phyloP scores from a whole-genome alignment of 257 asterid species.

The Plantago ovata region DNA sequence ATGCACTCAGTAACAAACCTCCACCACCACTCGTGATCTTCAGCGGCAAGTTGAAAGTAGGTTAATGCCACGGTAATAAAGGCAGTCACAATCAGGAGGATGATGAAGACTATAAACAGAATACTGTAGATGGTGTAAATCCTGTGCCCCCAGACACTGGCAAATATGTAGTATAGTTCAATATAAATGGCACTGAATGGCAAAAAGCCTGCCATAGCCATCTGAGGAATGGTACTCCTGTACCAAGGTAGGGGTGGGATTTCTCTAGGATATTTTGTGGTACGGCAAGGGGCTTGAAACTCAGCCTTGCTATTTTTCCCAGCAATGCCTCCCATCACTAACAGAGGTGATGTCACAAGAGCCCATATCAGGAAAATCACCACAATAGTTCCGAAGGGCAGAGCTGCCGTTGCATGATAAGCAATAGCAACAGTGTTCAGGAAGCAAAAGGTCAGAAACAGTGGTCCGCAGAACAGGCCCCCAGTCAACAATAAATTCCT shows the following conservation, averaged over 20 bases:
- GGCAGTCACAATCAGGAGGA: slow-evolving; percentile 82
- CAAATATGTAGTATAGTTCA: slow-evolving; percentile 87
- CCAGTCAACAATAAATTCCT: slow-evolving; percentile 69
- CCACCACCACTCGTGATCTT: slow-evolving; percentile 99
- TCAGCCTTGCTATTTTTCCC: slow-evolving; percentile 86
- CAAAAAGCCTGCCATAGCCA: slow-evolving; percentile 95
- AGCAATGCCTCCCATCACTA: slow-evolving; percentile 81
- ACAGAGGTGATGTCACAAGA: slow-evolving; percentile 74
- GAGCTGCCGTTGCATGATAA: slow-evolving; percentile 82
- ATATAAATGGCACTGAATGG: slow-evolving; percentile 92
- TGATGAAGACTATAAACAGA: slow-evolving; percentile 78
- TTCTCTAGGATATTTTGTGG: slow-evolving; percentile 84
- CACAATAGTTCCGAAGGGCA: slow-evolving; percentile 84
- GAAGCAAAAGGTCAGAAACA: slow-evolving; percentile 70
- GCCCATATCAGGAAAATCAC: slow-evolving; percentile 86
- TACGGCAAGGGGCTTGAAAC: slow-evolving; percentile 85
- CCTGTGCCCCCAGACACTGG: slow-evolving; percentile 94
- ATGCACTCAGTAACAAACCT: slow-evolving; percentile 39
- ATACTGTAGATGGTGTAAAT: slow-evolving; percentile 88
- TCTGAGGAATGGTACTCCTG: slow-evolving; percentile 76
- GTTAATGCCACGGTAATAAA: slow-evolving; percentile 86
- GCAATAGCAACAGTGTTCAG: slow-evolving; percentile 82
- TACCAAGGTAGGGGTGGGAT: slow-evolving; percentile 85
- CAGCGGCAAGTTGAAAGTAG: slow-evolving; percentile 90
- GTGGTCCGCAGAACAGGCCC: slow-evolving; percentile 75